phyloP scores from a whole-genome alignment of 2,329 filamentous ascomycete species.

The Dactylonectria estremocensis region DNA sequence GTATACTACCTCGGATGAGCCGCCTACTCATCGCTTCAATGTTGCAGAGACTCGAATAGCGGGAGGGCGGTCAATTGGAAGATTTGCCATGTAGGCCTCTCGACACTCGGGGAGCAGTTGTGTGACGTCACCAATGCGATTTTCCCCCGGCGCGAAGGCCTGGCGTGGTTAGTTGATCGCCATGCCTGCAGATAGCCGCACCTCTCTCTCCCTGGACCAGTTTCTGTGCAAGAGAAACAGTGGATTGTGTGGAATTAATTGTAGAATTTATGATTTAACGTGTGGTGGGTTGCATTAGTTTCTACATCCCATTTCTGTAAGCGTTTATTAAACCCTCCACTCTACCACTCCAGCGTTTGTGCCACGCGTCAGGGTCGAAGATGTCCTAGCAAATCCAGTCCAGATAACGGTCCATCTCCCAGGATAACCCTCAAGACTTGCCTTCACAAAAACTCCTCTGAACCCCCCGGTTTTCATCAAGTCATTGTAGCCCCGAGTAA shows the following conservation, averaged over 20 bases:
- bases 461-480: not conserved
- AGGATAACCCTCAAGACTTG: not conserved
- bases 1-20: constrained; percentile 34
- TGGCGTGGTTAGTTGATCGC: not conserved
- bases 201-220: too few species aligned
- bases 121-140: constrained; percentile 42
- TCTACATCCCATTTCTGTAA: too few species aligned
- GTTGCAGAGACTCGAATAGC: constrained; percentile 23
- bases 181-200: too few species aligned
- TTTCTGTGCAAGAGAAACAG: too few species aligned
- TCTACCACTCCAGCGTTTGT: not conserved
- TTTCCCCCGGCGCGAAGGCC: constrained; percentile 1
- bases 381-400: not conserved
- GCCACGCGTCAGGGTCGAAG: not conserved
- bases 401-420: too few species aligned
- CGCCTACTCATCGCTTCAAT: constrained; percentile 42
- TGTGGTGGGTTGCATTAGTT: too few species aligned
- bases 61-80: constrained; percentile 7
- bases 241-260: too few species aligned
- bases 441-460: constrained; percentile 2
- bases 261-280: too few species aligned
- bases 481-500: not conserved
- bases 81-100: constrained; percentile 12
- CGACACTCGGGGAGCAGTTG: constrained; percentile 13
- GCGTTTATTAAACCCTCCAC: not conserved